Evolutionary conservation across 805 yeast genomes (phyloP).

Genomic region (Suhomyces xylopsoci): DNA sequence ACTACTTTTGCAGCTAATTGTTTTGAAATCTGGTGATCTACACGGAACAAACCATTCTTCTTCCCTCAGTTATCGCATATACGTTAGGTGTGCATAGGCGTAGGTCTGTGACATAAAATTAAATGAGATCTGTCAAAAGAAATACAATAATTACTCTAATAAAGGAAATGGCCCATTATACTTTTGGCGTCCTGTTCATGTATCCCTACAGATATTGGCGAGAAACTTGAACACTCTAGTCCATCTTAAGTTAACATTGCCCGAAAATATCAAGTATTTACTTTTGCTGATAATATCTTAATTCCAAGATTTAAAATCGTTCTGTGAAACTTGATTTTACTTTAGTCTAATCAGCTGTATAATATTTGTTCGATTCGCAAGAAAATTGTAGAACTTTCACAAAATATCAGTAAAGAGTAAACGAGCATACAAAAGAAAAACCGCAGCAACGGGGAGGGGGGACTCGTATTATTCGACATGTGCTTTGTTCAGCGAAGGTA

Average conservation of each 20-base stretch:
- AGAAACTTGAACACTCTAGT: background rate
- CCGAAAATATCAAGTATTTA: background rate
- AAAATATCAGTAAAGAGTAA: background rate
- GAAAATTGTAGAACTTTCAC: background rate
- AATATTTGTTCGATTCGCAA: background rate
- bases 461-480: background rate
- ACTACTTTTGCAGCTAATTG: background rate
- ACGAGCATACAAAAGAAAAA: background rate
- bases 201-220: background rate
- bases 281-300: background rate
- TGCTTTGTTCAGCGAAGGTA: background rate
- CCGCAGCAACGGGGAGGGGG: background rate
- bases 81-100: background rate
- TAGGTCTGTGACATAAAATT: no score
- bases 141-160: no score
- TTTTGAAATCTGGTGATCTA: background rate
- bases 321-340: background rate
- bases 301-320: no score
- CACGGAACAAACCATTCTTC: no score
- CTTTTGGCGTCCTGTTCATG: no score
- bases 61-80: background rate
- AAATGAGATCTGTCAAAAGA: no score
- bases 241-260: background rate
- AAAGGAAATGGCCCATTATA: no score
- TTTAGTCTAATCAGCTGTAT: background rate